Evolutionary conservation across 2,329 filamentous ascomycete genomes (phyloP), one percentile per base, ranked within the genome.

Genomic region (Penicillium freii): DNA sequence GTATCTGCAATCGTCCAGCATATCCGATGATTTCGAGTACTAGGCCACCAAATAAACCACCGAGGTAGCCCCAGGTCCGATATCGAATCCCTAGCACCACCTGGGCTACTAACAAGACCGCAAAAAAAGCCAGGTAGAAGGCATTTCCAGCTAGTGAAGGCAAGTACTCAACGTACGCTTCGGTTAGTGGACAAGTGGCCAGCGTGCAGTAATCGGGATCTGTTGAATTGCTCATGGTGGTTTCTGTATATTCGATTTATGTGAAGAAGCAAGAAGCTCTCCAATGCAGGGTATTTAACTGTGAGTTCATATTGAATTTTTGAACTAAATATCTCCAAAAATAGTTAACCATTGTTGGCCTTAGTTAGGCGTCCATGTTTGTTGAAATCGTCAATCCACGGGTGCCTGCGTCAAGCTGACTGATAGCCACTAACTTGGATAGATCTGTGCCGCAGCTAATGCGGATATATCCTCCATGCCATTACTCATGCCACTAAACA

Each of bases 141-240:
- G 42, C 46, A 53, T 62, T 62, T n/a, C 55, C 60, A 1, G 58
- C 48, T 9, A 62, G n/a, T 19, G 55, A 54, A 36, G 60, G 60
- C 27, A 43, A 49, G 39, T 61, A 62, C 15, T 58, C 50, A 42
- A 62, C 25, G 29, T 58, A 47, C 8, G 60, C 60, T 19, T 38
- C 23, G 11, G 34, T 45, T 17, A 62, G 21, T 27, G 60, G 55
- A 42, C 60, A 62, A 43, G 44, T 57, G 23, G 34, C 44, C 45
- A 60, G 13, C n/a, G 58, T 60, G 46, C 60, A 62, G 39, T 58
- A 33, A n/a, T 54, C 49, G 15, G 46, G 17, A 21, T 48, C 33
- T 25, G 46, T 48, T 48, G 33, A 36, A 25, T 48, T 38, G 21
- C 19, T 48, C 46, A 48, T 48, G 15, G 13, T 48, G 33, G n/a